Evolutionary conservation across 495 filamentous ascomycete genomes (phyloP).

Genomic region (Daldinia bambusicola): DNA sequence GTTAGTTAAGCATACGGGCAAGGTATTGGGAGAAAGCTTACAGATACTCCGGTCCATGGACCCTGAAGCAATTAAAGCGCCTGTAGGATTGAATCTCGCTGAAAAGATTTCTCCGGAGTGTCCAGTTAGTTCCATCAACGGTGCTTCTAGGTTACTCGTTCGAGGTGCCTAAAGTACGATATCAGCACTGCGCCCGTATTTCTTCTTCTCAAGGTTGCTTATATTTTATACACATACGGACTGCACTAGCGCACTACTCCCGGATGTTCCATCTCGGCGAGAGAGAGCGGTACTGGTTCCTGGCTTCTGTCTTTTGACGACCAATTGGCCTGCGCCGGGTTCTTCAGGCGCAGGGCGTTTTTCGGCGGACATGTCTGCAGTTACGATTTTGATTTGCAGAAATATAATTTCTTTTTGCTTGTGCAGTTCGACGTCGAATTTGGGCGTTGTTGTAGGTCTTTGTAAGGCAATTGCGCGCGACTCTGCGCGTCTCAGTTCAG

Average conservation of each 20-base stretch:
- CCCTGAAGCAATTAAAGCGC: constrained; percentile 89
- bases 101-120: constrained; percentile 85
- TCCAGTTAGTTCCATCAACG: constrained; percentile 93
- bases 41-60: constrained; percentile 94
- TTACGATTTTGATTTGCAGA: neutral
- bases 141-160: constrained; percentile 87
- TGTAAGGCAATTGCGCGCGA: neutral
- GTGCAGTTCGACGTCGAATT: neutral
- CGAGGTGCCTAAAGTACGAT: constrained; percentile 70
- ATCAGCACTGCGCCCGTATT: neutral
- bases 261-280: constrained; percentile 72
- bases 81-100: constrained; percentile 88
- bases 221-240: constrained; percentile 67
- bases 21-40: constrained; percentile 55
- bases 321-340: constrained; percentile 80
- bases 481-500: neutral
- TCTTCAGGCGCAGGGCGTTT: constrained; percentile 86
- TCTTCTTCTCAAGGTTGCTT: neutral
- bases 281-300: constrained; percentile 69
- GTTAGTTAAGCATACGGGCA: neutral
- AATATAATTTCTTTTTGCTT: neutral
- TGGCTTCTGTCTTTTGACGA: constrained; percentile 91
- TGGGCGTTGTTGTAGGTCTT: neutral
- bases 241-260: constrained; percentile 80
- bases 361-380: constrained; percentile 78